Percentiles rank a stretch among this genome's conserved stretches.
Evolutionary conservation across 176 grass and related monocot genomes (phyloP).

Genomic region (Areca catechu): DNA sequence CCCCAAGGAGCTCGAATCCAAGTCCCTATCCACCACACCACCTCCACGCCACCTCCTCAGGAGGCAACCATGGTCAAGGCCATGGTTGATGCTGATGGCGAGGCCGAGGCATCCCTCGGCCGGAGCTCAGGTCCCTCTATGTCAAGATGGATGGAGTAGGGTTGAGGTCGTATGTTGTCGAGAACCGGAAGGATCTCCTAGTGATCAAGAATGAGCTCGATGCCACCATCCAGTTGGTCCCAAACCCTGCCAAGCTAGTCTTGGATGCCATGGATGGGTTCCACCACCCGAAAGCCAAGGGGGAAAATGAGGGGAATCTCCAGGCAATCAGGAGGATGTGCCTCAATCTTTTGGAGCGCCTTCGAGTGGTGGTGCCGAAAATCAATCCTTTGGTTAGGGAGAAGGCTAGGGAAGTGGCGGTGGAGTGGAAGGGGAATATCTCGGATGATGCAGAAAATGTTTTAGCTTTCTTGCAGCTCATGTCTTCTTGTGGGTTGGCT

Average conservation of each 20-base stretch:
- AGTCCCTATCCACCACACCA: too few relatives aligned
- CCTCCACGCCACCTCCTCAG: background rate
- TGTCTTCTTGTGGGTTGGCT: background rate
- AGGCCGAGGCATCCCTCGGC: too few relatives aligned
- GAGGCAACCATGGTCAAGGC: background rate
- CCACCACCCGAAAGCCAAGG: background rate
- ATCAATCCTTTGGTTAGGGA: background rate
- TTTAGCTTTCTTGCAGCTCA: conserved; percentile 4
- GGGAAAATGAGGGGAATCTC: conserved; percentile 3
- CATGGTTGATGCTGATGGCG: too few relatives aligned
- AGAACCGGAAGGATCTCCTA: background rate
- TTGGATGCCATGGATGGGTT: conserved; percentile 6
- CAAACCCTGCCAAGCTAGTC: conserved; percentile 4
- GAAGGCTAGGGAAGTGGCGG: background rate
- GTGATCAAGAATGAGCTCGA: background rate
- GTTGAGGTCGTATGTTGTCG: background rate
- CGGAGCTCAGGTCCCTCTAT: background rate
- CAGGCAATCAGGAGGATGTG: conserved; percentile 9
- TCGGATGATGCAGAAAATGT: background rate
- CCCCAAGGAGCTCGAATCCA: too few relatives aligned
- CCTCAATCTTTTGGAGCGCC: conserved; percentile 5
- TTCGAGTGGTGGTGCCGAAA: background rate
- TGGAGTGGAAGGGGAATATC: conserved; percentile 9
- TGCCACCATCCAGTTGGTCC: background rate
- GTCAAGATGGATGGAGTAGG: conserved; percentile 4